Evolutionary conservation across 441 rosid genomes (phyloP).

Genomic region (Bocquillonia castaneifolia): DNA sequence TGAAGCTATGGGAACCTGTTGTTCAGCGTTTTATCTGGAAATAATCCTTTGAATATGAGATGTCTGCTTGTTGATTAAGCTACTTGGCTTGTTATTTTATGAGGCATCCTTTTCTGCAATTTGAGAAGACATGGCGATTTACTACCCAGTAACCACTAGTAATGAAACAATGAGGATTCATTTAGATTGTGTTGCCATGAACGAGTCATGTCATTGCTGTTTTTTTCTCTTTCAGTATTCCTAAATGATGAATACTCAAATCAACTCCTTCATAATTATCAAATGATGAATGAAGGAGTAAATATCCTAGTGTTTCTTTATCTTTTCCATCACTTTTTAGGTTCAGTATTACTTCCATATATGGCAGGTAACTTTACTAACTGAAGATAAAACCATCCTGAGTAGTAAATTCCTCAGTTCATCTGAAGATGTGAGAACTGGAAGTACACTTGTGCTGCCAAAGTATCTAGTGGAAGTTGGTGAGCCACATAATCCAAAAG

Average conservation of each 20-base stretch:
- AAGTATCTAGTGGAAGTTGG: slow-evolving; percentile 16
- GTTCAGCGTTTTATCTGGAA: neutral
- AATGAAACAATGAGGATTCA: neutral
- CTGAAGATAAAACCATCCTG: slow-evolving; percentile 14
- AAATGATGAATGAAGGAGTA: neutral
- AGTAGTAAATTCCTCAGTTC: slow-evolving; percentile 3
- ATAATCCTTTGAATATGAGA: neutral
- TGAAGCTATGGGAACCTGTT: neutral
- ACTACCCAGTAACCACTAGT: neutral
- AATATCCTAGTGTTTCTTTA: neutral
- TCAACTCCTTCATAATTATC: neutral
- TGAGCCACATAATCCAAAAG: slow-evolving; percentile 5
- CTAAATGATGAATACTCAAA: neutral
- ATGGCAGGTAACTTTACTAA: slow-evolving; percentile 11
- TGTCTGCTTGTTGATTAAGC: slow-evolving; percentile 6
- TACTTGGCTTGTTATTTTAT: neutral
- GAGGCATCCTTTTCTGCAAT: neutral
- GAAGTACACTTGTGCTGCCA: slow-evolving; percentile 1
- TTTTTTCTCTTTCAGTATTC: neutral
- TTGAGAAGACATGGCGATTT: neutral
- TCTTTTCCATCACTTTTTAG: neutral
- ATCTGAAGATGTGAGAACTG: slow-evolving; percentile 12
- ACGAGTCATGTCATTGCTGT: neutral
- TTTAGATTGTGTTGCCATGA: neutral
- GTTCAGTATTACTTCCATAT: neutral